phyloP scores from a whole-genome alignment of 2,329 filamentous ascomycete genomes.

The Colletotrichum sp. region DNA sequence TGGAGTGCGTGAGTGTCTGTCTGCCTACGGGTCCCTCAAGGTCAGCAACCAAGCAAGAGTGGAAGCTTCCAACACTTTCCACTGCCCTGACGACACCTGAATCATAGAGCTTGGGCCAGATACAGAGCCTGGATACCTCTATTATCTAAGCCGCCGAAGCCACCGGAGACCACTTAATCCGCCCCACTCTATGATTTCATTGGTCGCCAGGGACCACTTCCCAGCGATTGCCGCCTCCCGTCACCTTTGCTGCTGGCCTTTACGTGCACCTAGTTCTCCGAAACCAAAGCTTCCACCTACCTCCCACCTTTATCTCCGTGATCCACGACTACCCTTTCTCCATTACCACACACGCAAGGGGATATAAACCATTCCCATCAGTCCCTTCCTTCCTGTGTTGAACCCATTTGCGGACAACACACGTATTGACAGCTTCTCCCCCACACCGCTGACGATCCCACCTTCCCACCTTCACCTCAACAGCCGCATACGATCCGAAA shows the following conservation, averaged over 20 bases:
- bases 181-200: constrained; percentile 24
- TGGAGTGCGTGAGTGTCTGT: constrained; percentile 7
- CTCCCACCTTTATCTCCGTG: constrained; percentile 16
- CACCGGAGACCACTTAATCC: constrained; percentile 23
- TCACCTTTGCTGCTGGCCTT: constrained; percentile 15
- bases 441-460: constrained; percentile 13
- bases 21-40: constrained; percentile 17
- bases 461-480: not conserved
- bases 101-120: constrained; percentile 22
- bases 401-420: not conserved
- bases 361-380: not conserved
- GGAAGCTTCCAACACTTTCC: constrained; percentile 24
- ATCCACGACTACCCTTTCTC: constrained; percentile 9
- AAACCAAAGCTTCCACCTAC: constrained; percentile 12
- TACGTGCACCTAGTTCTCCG: constrained; percentile 5
- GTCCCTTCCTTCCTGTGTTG: constrained; percentile 1
- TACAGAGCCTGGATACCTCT: not conserved
- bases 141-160: constrained; percentile 18
- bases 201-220: constrained; percentile 14
- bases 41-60: constrained; percentile 18
- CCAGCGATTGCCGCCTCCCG: constrained; percentile 18
- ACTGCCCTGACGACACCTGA: constrained; percentile 17
- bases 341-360: constrained; percentile 3
- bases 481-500: constrained; percentile 5
- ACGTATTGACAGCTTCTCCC: constrained; percentile 8